Base-by-base conservation (phyloP, 805 yeast species). In the Brettanomyces bruxellensis region DNA sequence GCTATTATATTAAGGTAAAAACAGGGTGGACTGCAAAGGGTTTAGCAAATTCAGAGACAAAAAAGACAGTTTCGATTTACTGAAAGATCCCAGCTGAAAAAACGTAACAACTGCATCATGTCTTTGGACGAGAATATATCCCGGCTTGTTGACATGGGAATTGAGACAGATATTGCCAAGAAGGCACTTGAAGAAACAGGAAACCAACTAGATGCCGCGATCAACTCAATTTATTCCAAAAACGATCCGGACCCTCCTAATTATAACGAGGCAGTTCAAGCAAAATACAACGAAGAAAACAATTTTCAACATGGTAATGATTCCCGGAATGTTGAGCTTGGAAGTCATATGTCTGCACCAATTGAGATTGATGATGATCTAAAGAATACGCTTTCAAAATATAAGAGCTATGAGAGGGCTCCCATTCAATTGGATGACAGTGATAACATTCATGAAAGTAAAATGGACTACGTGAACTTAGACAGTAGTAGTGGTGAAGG, bases 121-220 rank as follows among this genome's bases (percentile, higher is more conserved):
- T 51, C 57, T 30, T 41, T 55, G 28, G 52, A 56, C 12, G 56
- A 59, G 6, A 56, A 58, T 32, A 47, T 61, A 14, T 44, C 49
- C 2, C 46, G 46, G 11, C 50, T 62, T 39, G 47, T 53, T 22
- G 57, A 47, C 25, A 61, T 62, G 66, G 65, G 65, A 3, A 46
- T 61, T 41, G 58, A 53, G 8, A 48, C 49, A 3, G 55, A 51
- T 1, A 45, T 49, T 11, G 63, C 64, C 3, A 47, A 50, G 5
- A 62, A 59, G 18, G 80, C 80, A 5, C 44, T 49, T 12, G 7
- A 28, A 4, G 34, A 46, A 37, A 44, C 64, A 11, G 53, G 59
- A 46, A 63, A 66, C 43, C 58, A 68, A 42, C 55, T 68, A 3
- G 60, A 60, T 36, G 55, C 53, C 5, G 73, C 74, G 3, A 55